A percentile compares a stretch with the other conserved stretches of the same genome.
phyloP scores from a whole-genome alignment of 148 eudicot genomes.

The Heliosperma pusillum region DNA sequence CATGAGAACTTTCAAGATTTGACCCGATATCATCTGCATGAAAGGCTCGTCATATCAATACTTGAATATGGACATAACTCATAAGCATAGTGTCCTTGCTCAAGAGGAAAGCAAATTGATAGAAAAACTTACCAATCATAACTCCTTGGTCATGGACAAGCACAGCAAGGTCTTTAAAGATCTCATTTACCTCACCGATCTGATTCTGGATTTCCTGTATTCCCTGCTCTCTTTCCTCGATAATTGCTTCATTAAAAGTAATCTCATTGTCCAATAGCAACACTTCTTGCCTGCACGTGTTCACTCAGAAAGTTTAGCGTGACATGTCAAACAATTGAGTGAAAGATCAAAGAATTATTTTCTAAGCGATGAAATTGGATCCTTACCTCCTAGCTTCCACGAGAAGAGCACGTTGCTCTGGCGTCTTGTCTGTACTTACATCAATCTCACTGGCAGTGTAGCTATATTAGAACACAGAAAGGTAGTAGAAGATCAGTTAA shows the following conservation, averaged over 20 bases:
- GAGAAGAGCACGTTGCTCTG: slow-evolving; percentile 72
- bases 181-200: slow-evolving; percentile 84
- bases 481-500: background rate
- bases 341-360: background rate
- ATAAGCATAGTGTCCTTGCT: background rate
- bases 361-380: background rate
- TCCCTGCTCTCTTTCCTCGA: slow-evolving; percentile 79
- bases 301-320: slow-evolving; percentile 21
- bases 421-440: slow-evolving; percentile 42
- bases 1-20: slow-evolving; percentile 68
- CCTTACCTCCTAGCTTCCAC: slow-evolving; percentile 73
- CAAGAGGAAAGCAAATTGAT: slow-evolving; percentile 2
- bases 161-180: slow-evolving; percentile 82
- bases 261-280: slow-evolving; percentile 66
- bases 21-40: slow-evolving; percentile 72
- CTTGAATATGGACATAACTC: background rate
- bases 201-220: slow-evolving; percentile 78
- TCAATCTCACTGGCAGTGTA: slow-evolving; percentile 49
- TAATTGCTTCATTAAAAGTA: slow-evolving; percentile 62
- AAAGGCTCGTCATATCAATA: slow-evolving; percentile 5
- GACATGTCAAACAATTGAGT: background rate
- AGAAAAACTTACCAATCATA: slow-evolving; percentile 52
- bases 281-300: slow-evolving; percentile 61
- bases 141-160: slow-evolving; percentile 81
- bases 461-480: slow-evolving; percentile 35